Conservation (phyloP, 495 filamentous ascomycete species). For the Letharia columbiana region DNA sequence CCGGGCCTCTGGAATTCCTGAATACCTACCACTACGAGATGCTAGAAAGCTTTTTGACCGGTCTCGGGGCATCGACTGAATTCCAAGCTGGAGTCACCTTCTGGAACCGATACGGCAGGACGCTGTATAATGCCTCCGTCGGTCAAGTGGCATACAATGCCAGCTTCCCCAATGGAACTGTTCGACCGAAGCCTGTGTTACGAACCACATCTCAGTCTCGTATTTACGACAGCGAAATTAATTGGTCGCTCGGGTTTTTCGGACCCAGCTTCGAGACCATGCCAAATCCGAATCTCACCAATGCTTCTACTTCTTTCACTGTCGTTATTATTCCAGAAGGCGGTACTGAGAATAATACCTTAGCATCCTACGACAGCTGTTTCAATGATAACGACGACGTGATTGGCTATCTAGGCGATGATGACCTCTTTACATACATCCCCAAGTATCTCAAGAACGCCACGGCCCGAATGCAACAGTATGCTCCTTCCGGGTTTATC, state of each 20-base stretch:
- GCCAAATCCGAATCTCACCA: conserved; percentile 26
- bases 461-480: conserved; percentile 29
- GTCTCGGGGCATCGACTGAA: conserved; percentile 43
- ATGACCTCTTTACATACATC: conserved; percentile 30
- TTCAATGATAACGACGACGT: conserved; percentile 26
- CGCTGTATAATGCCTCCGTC: conserved; percentile 38
- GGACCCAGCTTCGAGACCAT: conserved; percentile 29
- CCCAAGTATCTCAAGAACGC: conserved; percentile 30
- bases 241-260: conserved; percentile 37
- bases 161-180: conserved; percentile 39
- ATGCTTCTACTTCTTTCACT: conserved; percentile 28
- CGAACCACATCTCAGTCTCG: conserved; percentile 43
- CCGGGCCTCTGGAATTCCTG: conserved; percentile 42
- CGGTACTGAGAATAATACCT: conserved; percentile 36
- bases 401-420: conserved; percentile 30
- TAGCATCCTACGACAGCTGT: conserved; percentile 36
- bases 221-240: conserved; percentile 42
- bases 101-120: conserved; percentile 47
- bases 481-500: conserved; percentile 30
- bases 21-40: conserved; percentile 45
- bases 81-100: conserved; percentile 41
- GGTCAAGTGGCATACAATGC: conserved; percentile 38
- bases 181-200: conserved; percentile 38
- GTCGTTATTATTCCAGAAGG: conserved; percentile 35
- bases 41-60: conserved; percentile 36